phyloP scores from a whole-genome alignment of 176 grass and related monocot species.

The Zoysia pacifica region DNA sequence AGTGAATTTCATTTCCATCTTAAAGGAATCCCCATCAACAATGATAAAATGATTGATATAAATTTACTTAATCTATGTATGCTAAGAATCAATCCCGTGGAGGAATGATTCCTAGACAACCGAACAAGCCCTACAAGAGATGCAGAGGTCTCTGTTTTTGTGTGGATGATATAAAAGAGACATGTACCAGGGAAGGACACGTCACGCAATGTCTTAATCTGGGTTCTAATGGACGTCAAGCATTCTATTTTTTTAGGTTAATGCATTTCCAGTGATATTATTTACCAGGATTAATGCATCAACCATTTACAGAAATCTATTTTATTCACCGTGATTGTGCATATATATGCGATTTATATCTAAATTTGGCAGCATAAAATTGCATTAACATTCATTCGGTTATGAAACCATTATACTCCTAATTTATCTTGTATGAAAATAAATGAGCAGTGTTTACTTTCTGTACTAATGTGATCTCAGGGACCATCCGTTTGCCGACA shows the following conservation, averaged over 20 bases:
- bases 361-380: neutral
- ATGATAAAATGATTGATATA: no score
- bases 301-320: no score
- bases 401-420: neutral
- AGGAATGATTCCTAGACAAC: no score
- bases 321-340: neutral
- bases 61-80: no score
- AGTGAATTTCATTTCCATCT: no score
- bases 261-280: slow-evolving; percentile 18
- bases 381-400: neutral
- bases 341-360: neutral
- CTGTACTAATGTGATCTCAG: slow-evolving; percentile 28
- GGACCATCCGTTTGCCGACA: slow-evolving; percentile 46
- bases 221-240: neutral
- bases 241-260: neutral
- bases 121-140: neutral
- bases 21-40: no score
- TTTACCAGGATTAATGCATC: no score
- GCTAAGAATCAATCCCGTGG: no score
- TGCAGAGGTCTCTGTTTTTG: neutral
- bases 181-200: slow-evolving; percentile 5
- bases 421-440: neutral
- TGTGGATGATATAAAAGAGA: slow-evolving; percentile 33
- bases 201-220: slow-evolving; percentile 13
- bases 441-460: neutral